These are phyloP conservation scores for Aegle marmelos DNA, from an alignment of 345 rosid genomes.

Conservation along the genomic window DNA sequence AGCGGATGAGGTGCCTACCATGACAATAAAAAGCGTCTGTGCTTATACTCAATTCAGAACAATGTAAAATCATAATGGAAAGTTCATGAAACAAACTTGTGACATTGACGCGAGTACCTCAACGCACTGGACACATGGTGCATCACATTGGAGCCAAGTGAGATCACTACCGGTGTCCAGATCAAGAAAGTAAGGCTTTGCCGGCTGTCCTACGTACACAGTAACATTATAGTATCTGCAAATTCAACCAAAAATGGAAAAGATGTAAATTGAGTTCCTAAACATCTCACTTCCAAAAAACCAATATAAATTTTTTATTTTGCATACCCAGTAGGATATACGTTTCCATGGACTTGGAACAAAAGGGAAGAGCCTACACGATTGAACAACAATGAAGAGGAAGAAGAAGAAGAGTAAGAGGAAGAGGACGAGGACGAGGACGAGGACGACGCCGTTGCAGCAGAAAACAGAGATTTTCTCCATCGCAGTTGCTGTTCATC, in stretches of 20 bases:
- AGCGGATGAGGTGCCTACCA: conserved; percentile 88
- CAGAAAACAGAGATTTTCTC: conserved; percentile 23
- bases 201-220: conserved; percentile 67
- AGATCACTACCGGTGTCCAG: conserved; percentile 95
- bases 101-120: conserved; percentile 32
- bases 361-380: conserved; percentile 46
- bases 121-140: conserved; percentile 63
- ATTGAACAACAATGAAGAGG: conserved; percentile 19
- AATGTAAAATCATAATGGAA: not conserved
- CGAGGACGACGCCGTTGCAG: not conserved
- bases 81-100: no score
- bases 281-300: not conserved
- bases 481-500: conserved; percentile 12
- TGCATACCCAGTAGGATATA: conserved; percentile 46
- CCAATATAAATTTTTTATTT: not conserved
- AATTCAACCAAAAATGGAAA: not conserved
- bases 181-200: conserved; percentile 88
- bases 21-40: not conserved
- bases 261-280: not conserved
- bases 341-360: conserved; percentile 52
- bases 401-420: not conserved
- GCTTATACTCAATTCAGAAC: not conserved
- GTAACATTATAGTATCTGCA: conserved; percentile 79
- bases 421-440: not conserved
- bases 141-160: conserved; percentile 97